Conservation (phyloP, 208 protist species). For the Trichomonas vaginalis region DNA sequence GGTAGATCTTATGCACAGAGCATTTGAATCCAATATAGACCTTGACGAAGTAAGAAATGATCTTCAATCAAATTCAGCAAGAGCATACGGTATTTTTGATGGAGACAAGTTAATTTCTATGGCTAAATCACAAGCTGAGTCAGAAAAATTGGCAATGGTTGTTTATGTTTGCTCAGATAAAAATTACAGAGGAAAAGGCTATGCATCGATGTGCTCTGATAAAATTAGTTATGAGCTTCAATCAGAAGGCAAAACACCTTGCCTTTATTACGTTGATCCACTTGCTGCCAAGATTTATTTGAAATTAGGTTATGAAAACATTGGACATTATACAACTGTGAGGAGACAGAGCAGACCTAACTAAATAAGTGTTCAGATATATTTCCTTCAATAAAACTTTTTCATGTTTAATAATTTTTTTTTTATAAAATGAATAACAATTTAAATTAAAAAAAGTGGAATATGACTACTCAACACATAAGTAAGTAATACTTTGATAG, state of each 20-base stretch:
- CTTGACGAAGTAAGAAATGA: background rate
- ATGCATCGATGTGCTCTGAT: background rate
- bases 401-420: too few species aligned
- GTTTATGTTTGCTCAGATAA: background rate
- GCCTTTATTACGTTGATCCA: background rate
- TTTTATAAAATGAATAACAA: too few species aligned
- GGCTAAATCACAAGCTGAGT: background rate
- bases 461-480: too few species aligned
- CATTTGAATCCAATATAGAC: background rate
- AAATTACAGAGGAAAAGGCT: background rate
- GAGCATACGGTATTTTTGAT: background rate
- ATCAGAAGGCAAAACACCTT: background rate
- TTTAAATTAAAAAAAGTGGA: too few species aligned
- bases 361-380: too few species aligned
- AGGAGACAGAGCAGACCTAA: too few species aligned
- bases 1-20: background rate
- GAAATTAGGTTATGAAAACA: background rate
- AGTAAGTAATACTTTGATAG: too few species aligned
- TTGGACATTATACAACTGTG: background rate
- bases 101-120: background rate
- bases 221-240: background rate
- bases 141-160: background rate
- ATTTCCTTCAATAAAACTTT: too few species aligned
- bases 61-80: background rate
- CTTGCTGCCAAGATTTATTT: background rate